Evolutionary conservation across 2,329 filamentous ascomycete species (phyloP).

Genomic region (Neoarthrinium moseri): DNA sequence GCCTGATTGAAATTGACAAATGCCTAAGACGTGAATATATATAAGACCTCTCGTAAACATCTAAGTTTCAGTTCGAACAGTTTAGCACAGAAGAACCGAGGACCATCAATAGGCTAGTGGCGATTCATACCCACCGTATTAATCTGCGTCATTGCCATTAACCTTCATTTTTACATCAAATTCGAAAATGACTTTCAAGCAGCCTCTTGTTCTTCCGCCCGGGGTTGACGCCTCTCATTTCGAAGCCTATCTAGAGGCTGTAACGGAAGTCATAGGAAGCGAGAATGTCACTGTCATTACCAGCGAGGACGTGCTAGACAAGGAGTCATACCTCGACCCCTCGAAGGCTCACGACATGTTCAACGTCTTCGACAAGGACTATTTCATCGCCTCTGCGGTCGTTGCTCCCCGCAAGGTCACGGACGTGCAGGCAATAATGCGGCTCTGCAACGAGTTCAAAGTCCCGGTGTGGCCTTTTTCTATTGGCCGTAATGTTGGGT

Average conservation of each 20-base stretch:
- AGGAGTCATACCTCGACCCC: constrained; percentile 4
- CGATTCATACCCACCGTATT: too few species aligned
- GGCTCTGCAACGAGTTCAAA: constrained; percentile 29
- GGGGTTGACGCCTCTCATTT: background rate
- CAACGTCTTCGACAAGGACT: constrained; percentile 41
- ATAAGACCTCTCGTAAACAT: too few species aligned
- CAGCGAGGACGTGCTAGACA: background rate
- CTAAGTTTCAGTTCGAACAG: too few species aligned
- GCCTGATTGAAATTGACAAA: too few species aligned
- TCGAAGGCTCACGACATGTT: constrained; percentile 35
- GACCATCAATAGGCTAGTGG: too few species aligned
- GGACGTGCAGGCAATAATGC: constrained; percentile 30
- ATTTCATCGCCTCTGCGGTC: constrained; percentile 44
- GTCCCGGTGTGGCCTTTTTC: constrained; percentile 28
- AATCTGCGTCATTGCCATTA: too few species aligned
- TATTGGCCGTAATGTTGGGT: constrained; percentile 40
- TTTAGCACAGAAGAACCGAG: too few species aligned
- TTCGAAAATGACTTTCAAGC: background rate
- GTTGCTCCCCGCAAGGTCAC: constrained; percentile 30
- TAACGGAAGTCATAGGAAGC: background rate
- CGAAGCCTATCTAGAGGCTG: constrained; percentile 1
- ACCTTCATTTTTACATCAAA: too few species aligned
- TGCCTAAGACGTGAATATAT: too few species aligned
- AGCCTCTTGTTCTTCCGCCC: background rate
- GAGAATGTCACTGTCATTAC: constrained; percentile 6